Evolutionary conservation across 2,329 filamentous ascomycete species (phyloP), one percentile per base, ranked within the genome.

Genomic region (Paecilomyces niveus): DNA sequence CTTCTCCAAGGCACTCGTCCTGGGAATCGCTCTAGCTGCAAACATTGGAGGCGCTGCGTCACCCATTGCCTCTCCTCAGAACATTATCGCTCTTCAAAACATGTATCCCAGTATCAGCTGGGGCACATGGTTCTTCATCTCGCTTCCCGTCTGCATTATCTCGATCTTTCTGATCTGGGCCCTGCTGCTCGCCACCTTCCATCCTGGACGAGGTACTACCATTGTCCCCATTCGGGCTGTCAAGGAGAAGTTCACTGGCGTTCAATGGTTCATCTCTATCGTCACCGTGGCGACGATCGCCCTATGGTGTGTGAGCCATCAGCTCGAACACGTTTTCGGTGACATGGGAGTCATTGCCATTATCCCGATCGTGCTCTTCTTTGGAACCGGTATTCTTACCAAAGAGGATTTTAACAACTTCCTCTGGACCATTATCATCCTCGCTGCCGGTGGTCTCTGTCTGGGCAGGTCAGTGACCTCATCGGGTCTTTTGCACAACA

Each of bases 401-500:
- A 99, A 97, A 76, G 94, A 97, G 76, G 94, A 99, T 76, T 99
- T 99, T 73, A 99, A 99, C 80, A 99, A 99, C 75, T 99, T 99
- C 75, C 88, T 97, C 45, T 99, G 94, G 94, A 99, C 95, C 21
- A 99, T 99, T 75, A 97, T 99, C 75, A 97, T 99, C 68, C 87
- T 99, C 21, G 94, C 94, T 0, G 93, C 94, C 0, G 94, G 94
- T 53, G 94, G 94, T 7, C 79, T 99, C 33, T 92, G 92, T 1
- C 85, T 99, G 0, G 94, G 94, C 58, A 97, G 96, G 73, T 90
- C 93, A 0, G 94, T 99, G 59, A 93, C 92, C 63, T 94, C 90
- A 0, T 97, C 93, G 0, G 94, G 94, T 1, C 81, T 99, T 10
- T 80, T 99, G 32, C 89, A 96, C 71, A 95, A 92, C 0, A 89